Conservation (phyloP, 257 asterid genomes). For the Solanum medicagineum region DNA sequence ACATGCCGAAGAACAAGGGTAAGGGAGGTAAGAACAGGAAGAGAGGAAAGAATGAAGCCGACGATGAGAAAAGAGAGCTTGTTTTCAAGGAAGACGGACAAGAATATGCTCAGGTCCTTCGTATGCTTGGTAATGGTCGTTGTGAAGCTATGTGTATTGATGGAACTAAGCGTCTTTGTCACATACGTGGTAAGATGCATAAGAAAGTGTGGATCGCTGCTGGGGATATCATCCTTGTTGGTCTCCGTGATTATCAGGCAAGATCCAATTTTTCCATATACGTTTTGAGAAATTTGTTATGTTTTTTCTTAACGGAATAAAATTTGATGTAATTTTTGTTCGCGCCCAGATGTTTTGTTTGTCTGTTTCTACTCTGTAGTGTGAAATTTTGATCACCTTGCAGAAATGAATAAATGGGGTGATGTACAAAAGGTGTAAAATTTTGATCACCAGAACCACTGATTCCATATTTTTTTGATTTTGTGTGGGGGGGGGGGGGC, state of each 20-base stretch:
- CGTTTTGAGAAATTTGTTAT: background rate
- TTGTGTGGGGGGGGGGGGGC: no score
- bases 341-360: background rate
- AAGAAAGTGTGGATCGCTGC: slow-evolving; percentile 96
- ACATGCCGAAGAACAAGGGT: slow-evolving; percentile 97
- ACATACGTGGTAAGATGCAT: slow-evolving; percentile 95
- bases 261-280: background rate
- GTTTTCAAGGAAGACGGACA: slow-evolving; percentile 94
- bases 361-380: background rate
- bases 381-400: background rate
- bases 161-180: slow-evolving; percentile 77
- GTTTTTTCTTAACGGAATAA: background rate
- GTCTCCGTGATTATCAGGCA: slow-evolving; percentile 92
- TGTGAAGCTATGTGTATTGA: slow-evolving; percentile 87
- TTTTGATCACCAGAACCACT: background rate
- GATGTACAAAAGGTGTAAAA: background rate
- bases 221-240: slow-evolving; percentile 90
- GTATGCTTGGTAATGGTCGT: slow-evolving; percentile 92
- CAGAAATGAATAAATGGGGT: background rate
- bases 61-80: slow-evolving; percentile 89
- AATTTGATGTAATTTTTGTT: background rate
- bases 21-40: slow-evolving; percentile 97
- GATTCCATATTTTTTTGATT: background rate
- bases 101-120: slow-evolving; percentile 81
- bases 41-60: slow-evolving; percentile 95